Base-by-base conservation (phyloP, 108 stramenopile genomes). In the Nitzschia sp. region DNA sequence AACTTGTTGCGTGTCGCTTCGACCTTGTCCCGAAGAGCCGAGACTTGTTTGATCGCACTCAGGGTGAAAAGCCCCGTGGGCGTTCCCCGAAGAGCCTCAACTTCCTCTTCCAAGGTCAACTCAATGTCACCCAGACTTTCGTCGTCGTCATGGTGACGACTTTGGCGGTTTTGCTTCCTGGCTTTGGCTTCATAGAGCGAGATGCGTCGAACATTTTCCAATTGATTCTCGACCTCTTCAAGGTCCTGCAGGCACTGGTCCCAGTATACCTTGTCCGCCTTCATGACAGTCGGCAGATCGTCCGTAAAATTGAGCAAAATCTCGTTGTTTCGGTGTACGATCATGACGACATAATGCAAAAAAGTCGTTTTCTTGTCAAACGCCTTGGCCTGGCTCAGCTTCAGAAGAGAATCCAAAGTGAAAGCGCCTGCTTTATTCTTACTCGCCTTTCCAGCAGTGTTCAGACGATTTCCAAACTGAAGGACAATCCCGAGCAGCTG, bases 361-460 rank as follows among this genome's bases (percentile, higher is more conserved):
- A 98, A 93, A 3, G 94, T 94, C 8, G 98, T 98, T 73, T 97
- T 97, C 79, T 95, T 94, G 83, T 98, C 98, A 64, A 93, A 92
- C 15, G 97, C 97, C 81, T 98, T 98, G 21, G 97, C 96, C 59
- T 93, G 83, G 56, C 84, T 92, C 56, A 98, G 81, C 79, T 97
- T 97, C 30, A 96, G 83, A 27, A 98, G 82, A 3, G 97, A 96
- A 56, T 97, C 96, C 3, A 98, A 72, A 3, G 96, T 83, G 72
- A 97, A 97, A 17, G 93, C 98, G 17, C 88, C 86, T 6, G 96
- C 94, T 64, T 91, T 90, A 26, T 83, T 57, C 57, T 89, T 84
- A 21, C 71, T 77, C 28, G 75, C 70, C 30, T 72, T 79, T 24
- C 92, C 94, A 6, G 90, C 95, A 2, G 91, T 93, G 66, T 96